Base-by-base conservation (phyloP, 2,329 filamentous ascomycete species). In the Penicillium sp. region DNA sequence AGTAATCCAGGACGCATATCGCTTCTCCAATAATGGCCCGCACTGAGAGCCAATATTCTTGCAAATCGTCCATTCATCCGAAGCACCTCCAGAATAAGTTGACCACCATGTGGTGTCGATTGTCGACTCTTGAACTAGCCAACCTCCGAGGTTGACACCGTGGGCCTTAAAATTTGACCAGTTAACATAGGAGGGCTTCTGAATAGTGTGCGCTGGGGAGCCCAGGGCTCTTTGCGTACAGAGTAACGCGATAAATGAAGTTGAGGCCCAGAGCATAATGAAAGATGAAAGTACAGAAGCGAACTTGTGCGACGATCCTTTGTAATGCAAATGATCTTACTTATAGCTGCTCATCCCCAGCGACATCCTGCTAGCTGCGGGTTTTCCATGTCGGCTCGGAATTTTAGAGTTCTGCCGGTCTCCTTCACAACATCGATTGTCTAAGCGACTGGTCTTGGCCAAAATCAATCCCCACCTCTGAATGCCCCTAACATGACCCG, bases 11-110 rank as follows among this genome's bases (percentile, higher is more conserved):
- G 57, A 58, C 19, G 29, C 48, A 48, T 62, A 62, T n/a, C 59
- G 54, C 14, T 48, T 18, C 33, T 62, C 59, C 5, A 62, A 26
- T 23, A 62, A 50, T 5, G 43, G 19, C 0, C 43, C 31, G 28
- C 59, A 62, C 28, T 43, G 9, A 13, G 36, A 19, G 2, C 59
- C 59, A 3, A 62, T 54, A 19, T 56, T 52, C 2, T 48, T 48
- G 37, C 59, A 62, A 14, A 62, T 49, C 24, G 54, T 58, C 66
- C 65, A 68, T 64, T 69, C 65, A 40, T 67, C 65, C 1, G 54
- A 37, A 5, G 60, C 65, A 5, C 55, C 56, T 37, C 48, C 51
- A 13, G 62, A 55, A 45, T 67, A 56, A 5, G 43, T 59, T 11
- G 23, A 42, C 64, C 64, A 69, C 55, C 60, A 64, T 1, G 31